phyloP scores from a whole-genome alignment of 192 early-diverging fungal genomes.

The Rhizoclosmatium globosum region DNA sequence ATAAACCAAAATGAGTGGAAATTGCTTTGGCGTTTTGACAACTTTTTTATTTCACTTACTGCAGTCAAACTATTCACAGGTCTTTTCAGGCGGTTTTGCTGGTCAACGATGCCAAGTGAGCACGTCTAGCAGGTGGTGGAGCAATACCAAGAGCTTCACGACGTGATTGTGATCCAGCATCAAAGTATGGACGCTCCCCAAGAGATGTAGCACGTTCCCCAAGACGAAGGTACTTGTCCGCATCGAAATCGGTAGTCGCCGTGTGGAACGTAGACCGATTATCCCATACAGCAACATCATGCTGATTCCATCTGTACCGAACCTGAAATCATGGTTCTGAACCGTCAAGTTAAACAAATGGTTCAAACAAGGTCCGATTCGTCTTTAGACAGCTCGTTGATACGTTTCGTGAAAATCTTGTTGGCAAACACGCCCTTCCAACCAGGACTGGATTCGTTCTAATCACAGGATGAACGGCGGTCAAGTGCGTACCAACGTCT shows the following conservation, averaged over 20 bases:
- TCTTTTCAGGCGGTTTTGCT: neutral
- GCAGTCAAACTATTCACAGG: too few species aligned
- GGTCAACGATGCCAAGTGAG: constrained; percentile 13
- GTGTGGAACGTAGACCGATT: constrained; percentile 46
- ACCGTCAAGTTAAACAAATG: constrained; percentile 63
- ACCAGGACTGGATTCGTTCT: constrained; percentile 75
- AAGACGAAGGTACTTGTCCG: constrained; percentile 36
- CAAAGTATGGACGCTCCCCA: constrained; percentile 55
- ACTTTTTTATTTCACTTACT: too few species aligned
- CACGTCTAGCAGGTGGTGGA: constrained; percentile 4
- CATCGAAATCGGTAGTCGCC: constrained; percentile 48
- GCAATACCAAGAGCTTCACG: constrained; percentile 32
- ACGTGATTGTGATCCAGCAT: constrained; percentile 20
- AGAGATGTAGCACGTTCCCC: constrained; percentile 48
- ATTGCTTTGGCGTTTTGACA: too few species aligned
- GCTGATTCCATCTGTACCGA: constrained; percentile 55
- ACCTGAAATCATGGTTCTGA: constrained; percentile 62
- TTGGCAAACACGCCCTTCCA: constrained; percentile 70
- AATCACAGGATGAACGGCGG: constrained; percentile 50
- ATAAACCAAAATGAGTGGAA: too few species aligned
- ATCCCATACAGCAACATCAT: constrained; percentile 59
- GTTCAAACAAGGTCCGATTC: constrained; percentile 60
- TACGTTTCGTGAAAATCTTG: constrained; percentile 65
- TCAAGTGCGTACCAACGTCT: neutral
- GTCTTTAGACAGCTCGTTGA: constrained; percentile 49